These are phyloP conservation scores for Alternaria sp. DNA, from an alignment of 2,329 filamentous ascomycete genomes.

Conservation along the genomic window DNA sequence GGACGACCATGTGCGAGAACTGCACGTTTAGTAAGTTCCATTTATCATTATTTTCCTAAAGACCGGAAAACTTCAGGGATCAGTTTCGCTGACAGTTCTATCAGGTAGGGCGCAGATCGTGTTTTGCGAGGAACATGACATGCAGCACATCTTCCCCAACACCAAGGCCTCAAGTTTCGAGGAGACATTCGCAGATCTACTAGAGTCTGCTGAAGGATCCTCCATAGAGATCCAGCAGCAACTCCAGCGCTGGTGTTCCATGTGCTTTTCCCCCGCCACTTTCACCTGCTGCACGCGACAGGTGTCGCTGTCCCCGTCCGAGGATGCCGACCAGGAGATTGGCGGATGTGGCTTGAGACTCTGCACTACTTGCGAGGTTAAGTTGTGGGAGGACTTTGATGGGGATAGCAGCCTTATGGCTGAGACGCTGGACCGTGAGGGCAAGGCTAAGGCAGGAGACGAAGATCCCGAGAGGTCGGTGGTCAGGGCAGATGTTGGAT, in stretches of 20 bases:
- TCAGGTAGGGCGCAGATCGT: slow-evolving; percentile 34
- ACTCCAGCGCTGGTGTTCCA: slow-evolving; percentile 40
- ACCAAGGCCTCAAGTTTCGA: slow-evolving; percentile 16
- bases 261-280: slow-evolving; percentile 40
- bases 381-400: slow-evolving; percentile 19
- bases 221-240: slow-evolving; percentile 20
- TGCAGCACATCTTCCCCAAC: slow-evolving; percentile 15
- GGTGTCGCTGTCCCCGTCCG: slow-evolving; percentile 5
- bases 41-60: accelerated
- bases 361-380: slow-evolving; percentile 31
- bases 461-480: slow-evolving; percentile 13
- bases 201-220: slow-evolving; percentile 13
- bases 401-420: slow-evolving; percentile 28
- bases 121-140: slow-evolving; percentile 28
- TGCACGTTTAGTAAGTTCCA: slow-evolving; percentile 27
- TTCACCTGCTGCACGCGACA: slow-evolving; percentile 25
- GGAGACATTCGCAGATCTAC: slow-evolving; percentile 21
- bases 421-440: slow-evolving; percentile 31
- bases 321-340: slow-evolving; percentile 17
- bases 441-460: slow-evolving; percentile 18
- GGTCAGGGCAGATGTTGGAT: slow-evolving; percentile 40
- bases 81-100: background rate
- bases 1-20: slow-evolving; percentile 37
- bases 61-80: background rate
- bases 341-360: slow-evolving; percentile 42